These are phyloP conservation scores for Cnidoscolus chayamansa DNA, from an alignment of 441 rosid species.

Conservation along the genomic window DNA sequence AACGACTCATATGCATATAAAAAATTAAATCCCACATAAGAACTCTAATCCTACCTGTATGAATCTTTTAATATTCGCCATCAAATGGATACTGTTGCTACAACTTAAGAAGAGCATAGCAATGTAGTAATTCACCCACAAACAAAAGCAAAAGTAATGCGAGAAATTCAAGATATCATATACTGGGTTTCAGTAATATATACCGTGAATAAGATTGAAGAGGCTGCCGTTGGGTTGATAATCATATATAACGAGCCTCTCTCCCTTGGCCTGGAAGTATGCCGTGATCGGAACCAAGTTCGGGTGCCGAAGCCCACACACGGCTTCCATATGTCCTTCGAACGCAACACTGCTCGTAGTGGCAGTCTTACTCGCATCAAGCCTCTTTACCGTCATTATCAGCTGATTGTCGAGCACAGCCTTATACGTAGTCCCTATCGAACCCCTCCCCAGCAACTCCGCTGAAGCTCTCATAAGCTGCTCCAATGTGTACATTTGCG, in stretches of 20 bases:
- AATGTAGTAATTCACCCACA: no score
- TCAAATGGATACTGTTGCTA: not conserved
- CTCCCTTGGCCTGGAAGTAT: constrained; percentile 74
- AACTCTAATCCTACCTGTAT: not conserved
- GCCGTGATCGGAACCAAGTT: constrained; percentile 77
- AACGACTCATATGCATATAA: no score
- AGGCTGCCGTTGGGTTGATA: constrained; percentile 92
- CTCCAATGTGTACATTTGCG: constrained; percentile 60
- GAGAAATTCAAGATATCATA: not conserved
- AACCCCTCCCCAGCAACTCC: constrained; percentile 81
- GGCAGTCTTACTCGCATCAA: constrained; percentile 63
- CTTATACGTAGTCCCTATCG: constrained; percentile 78
- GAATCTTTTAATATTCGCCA: not conserved
- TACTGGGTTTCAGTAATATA: not conserved
- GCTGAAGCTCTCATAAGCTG: constrained; percentile 94
- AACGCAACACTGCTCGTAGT: constrained; percentile 52
- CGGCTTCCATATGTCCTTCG: constrained; percentile 78
- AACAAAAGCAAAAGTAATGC: not conserved
- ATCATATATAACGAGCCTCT: constrained; percentile 72
- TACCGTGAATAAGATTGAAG: constrained; percentile 75
- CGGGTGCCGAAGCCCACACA: constrained; percentile 77
- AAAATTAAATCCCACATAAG: no score
- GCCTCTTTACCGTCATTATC: constrained; percentile 75
- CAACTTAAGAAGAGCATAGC: not conserved
- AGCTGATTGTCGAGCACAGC: constrained; percentile 78